Evolutionary conservation across 352 stramenopile genomes (phyloP), one percentile per base, ranked within the genome.

Genomic region (Phytophthora cactorum): DNA sequence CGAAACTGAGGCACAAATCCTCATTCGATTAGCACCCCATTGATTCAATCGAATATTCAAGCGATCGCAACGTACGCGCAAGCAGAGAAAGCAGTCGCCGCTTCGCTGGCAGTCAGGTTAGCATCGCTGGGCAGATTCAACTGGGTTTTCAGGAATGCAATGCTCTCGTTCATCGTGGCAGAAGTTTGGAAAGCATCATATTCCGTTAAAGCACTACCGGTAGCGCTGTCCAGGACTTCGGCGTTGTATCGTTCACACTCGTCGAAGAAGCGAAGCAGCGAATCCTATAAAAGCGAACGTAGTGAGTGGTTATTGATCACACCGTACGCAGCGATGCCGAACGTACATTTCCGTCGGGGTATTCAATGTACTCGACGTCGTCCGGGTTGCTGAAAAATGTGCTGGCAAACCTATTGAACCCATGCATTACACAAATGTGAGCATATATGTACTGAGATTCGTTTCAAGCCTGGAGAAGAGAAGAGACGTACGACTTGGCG

Each of bases 241-340:
- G 31, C 45, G 45, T 72, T 69, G 67, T 94, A 93, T 31, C 71
- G 75, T 22, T 71, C 66, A 45, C 86, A 94, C 25, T 72, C 63
- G 49, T 92, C 86, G 58, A 82, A 94, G 72, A 92, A 94, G 14
- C 86, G 86, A 38, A 92, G 67, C 4, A 88, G 44, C 4, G 52
- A 61, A 46, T 92, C 82, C 82, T 90, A 38, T 10, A 31, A 14
- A 3, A n/a, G 31, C 10, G 36, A n/a, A 17, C 36, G n/a, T 8
- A n/a, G 10, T 10, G 10, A 6, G 36, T 3, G n/a, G 12, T 17
- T 43, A 43, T n/a, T 43, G 12, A n/a, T 14, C 7, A 39, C 10
- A 34, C 11, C 1, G n/a, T n/a, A 6, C 12, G 36, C 36, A 12
- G 34, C 10, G 9, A 39, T 39, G 7, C 29, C 7, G 34, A 46